Evolutionary conservation across 139 green algal species (phyloP).

Genomic region (Astrephomene gubernaculifera): DNA sequence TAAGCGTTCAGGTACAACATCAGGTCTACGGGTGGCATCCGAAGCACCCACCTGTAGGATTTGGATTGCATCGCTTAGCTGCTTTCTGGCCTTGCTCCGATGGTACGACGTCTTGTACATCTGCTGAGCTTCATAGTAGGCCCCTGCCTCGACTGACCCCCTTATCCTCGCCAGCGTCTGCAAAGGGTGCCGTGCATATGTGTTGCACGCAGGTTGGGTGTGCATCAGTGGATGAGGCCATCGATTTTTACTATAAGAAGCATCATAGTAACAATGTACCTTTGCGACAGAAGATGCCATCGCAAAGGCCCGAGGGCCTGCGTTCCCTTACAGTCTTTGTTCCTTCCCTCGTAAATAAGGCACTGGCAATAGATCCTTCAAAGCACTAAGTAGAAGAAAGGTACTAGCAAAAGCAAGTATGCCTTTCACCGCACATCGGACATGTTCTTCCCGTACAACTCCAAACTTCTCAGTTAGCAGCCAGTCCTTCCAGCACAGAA

Average conservation of each 20-base stretch:
- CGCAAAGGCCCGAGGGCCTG: no score
- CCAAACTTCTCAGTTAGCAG: no score
- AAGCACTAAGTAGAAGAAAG: no score
- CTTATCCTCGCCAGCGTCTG: slow-evolving; percentile 41
- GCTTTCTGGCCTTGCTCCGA: slow-evolving; percentile 59
- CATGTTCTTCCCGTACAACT: no score
- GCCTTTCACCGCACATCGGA: no score
- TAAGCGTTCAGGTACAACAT: no score
- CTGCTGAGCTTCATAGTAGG: slow-evolving; percentile 84
- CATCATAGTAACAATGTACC: slow-evolving; percentile 2
- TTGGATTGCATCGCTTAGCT: slow-evolving; percentile 59
- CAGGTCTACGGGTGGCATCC: no score
- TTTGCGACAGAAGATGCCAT: not conserved
- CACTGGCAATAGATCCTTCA: no score
- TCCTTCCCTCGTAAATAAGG: no score
- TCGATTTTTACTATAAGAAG: not conserved
- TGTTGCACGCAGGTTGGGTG: not conserved
- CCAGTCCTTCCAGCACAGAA: no score
- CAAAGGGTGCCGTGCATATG: not conserved
- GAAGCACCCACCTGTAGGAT: slow-evolving; percentile 59
- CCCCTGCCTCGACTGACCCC: slow-evolving; percentile 47
- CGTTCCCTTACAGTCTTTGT: no score
- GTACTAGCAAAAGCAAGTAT: no score
- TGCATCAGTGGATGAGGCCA: not conserved
- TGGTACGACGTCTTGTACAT: slow-evolving; percentile 82